phyloP scores from a whole-genome alignment of 331 rosid genomes.

The Rhamnella rubrinervis region DNA sequence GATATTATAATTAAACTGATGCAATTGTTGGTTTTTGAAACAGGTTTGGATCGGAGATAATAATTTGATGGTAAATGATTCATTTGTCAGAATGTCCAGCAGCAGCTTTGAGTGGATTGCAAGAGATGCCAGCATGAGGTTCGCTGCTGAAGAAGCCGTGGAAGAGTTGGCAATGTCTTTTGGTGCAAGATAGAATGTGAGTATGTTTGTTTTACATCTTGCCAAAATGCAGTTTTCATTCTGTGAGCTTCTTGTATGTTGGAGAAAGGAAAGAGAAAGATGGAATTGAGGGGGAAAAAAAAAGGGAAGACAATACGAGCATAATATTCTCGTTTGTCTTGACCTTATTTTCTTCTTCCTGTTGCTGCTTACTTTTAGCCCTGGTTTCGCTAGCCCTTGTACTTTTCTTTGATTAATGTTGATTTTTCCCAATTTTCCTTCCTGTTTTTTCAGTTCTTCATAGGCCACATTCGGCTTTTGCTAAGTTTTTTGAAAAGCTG shows the following conservation, averaged over 20 bases:
- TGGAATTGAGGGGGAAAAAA: neutral
- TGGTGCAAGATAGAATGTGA: constrained; percentile 38
- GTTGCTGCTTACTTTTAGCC: constrained; percentile 24
- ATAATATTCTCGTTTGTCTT: constrained; percentile 23
- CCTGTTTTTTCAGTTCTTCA: constrained; percentile 6
- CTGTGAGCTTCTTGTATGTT: constrained; percentile 31
- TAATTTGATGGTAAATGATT: constrained; percentile 21
- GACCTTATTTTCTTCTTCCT: constrained; percentile 30
- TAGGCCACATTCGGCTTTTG: constrained; percentile 28
- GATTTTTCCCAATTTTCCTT: constrained; percentile 1
- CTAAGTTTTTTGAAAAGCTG: constrained; percentile 22
- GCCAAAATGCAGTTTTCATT: constrained; percentile 34
- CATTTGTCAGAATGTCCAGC: constrained; percentile 13
- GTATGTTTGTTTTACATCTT: constrained; percentile 44
- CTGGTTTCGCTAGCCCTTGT: constrained; percentile 15
- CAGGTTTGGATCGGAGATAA: constrained; percentile 66
- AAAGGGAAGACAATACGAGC: constrained; percentile 32
- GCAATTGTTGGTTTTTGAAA: constrained; percentile 6
- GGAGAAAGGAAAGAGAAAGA: constrained; percentile 21
- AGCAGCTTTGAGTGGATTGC: constrained; percentile 35
- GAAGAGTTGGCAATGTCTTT: constrained; percentile 29
- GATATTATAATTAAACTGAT: neutral
- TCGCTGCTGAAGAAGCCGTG: constrained; percentile 36
- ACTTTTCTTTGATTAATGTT: constrained; percentile 9
- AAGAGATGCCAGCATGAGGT: constrained; percentile 25